These are phyloP conservation scores for Boletus sp. DNA, from an alignment of 768 basidiomycete species.

Conservation along the genomic window DNA sequence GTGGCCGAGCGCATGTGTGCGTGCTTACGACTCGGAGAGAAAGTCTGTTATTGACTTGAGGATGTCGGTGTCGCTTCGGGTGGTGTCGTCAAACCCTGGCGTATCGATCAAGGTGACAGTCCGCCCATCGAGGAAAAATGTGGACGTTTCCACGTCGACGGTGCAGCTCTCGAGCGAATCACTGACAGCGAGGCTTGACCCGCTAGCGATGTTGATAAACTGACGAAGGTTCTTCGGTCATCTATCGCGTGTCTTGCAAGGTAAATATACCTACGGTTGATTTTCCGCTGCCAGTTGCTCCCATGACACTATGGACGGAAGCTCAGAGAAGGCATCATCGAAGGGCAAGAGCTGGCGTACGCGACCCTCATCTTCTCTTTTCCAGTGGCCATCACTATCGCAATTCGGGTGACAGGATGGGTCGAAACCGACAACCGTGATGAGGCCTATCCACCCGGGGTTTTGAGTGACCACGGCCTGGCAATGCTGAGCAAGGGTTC, in stretches of 20 bases:
- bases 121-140: conserved; percentile 42
- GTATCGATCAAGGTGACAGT: conserved; percentile 52
- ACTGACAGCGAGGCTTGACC: conserved; percentile 20
- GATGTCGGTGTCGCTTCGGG: conserved; percentile 44
- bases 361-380: conserved; percentile 18
- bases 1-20: background rate
- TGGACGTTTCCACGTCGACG: conserved; percentile 28
- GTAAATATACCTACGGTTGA: conserved; percentile 16
- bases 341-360: conserved; percentile 7
- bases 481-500: background rate
- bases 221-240: conserved; percentile 1
- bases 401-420: background rate
- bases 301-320: conserved; percentile 17
- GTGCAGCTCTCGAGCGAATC: conserved; percentile 27
- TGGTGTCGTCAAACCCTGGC: conserved; percentile 57
- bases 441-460: background rate
- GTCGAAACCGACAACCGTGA: background rate
- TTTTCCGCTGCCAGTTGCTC: conserved; percentile 24
- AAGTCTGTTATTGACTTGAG: conserved; percentile 42
- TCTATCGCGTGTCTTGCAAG: background rate
- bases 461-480: background rate
- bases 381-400: conserved; percentile 4
- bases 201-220: conserved; percentile 22
- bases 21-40: conserved; percentile 25
- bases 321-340: background rate